phyloP scores from a whole-genome alignment of 257 asterid species.

The Fraxinus excelsior region DNA sequence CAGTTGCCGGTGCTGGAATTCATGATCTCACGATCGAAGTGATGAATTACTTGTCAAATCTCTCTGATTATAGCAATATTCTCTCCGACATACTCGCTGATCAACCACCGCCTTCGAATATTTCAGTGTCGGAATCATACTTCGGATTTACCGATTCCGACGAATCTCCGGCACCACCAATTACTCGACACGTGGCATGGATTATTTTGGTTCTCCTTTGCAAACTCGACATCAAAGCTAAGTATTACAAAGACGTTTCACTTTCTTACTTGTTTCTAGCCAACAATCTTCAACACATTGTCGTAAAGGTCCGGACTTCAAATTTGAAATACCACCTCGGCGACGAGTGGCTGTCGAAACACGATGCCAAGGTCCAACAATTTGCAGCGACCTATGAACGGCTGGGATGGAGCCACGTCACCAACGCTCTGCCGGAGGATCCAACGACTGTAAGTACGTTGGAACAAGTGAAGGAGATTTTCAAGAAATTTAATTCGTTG shows the following conservation, averaged over 20 bases:
- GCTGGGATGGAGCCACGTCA: constrained; percentile 78
- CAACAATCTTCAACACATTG: constrained; percentile 68
- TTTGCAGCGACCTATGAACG: constrained; percentile 56
- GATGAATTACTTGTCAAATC: constrained; percentile 58
- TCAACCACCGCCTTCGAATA: constrained; percentile 40
- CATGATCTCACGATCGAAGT: constrained; percentile 60
- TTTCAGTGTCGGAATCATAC: constrained; percentile 49
- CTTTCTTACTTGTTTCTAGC: constrained; percentile 72
- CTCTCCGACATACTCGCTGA: constrained; percentile 55
- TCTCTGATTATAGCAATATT: constrained; percentile 70
- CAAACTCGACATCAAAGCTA: constrained; percentile 70
- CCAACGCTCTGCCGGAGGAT: constrained; percentile 50
- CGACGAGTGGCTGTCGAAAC: constrained; percentile 69
- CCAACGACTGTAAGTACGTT: constrained; percentile 35
- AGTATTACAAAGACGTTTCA: constrained; percentile 63
- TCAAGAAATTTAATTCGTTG: constrained; percentile 57
- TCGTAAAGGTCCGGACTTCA: constrained; percentile 58
- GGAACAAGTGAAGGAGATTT: constrained; percentile 49
- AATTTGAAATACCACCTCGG: constrained; percentile 71
- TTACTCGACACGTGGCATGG: constrained; percentile 65
- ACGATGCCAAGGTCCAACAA: constrained; percentile 55
- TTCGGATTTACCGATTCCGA: constrained; percentile 57
- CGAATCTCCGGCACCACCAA: constrained; percentile 49
- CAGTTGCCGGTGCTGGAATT: constrained; percentile 63
- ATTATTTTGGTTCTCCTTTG: constrained; percentile 61